Evolutionary conservation across 140 eudicot genomes (phyloP).

Genomic region (Oenanthe javanica): DNA sequence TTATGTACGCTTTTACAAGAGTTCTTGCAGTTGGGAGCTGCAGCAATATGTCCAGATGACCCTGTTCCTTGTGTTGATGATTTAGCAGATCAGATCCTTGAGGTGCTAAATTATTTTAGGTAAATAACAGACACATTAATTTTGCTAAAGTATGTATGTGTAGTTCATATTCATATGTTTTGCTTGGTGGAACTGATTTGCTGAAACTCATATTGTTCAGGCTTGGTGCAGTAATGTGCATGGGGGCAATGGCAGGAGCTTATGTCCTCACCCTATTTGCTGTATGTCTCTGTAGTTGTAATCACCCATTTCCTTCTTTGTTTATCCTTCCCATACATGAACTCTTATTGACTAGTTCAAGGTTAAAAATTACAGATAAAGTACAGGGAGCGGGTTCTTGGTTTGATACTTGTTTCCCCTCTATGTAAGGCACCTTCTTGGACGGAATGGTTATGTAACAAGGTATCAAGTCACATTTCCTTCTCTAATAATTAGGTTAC

Average conservation of each 20-base stretch:
- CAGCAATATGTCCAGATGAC: slow-evolving; percentile 69
- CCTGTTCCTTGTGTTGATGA: slow-evolving; percentile 82
- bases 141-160: not conserved
- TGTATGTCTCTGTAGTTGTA: slow-evolving; percentile 30
- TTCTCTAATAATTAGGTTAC: not conserved
- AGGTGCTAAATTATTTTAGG: slow-evolving; percentile 91
- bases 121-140: slow-evolving; percentile 8
- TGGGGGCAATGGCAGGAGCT: slow-evolving; percentile 99
- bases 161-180: not conserved
- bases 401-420: slow-evolving; percentile 93
- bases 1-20: slow-evolving; percentile 67
- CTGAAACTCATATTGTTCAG: slow-evolving; percentile 28
- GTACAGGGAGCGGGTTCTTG: slow-evolving; percentile 77
- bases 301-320: not conserved
- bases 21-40: slow-evolving; percentile 99
- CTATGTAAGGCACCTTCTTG: slow-evolving; percentile 93
- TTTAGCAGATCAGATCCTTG: slow-evolving; percentile 88
- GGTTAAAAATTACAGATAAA: slow-evolving; percentile 52
- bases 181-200: not conserved
- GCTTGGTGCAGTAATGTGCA: slow-evolving; percentile 98
- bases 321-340: not conserved
- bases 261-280: slow-evolving; percentile 87
- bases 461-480: slow-evolving; percentile 34
- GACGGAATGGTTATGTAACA: slow-evolving; percentile 93
- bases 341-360: slow-evolving; percentile 1